Evolutionary conservation across 495 filamentous ascomycete genomes (phyloP).

Genomic region (Amorphotheca resinae): DNA sequence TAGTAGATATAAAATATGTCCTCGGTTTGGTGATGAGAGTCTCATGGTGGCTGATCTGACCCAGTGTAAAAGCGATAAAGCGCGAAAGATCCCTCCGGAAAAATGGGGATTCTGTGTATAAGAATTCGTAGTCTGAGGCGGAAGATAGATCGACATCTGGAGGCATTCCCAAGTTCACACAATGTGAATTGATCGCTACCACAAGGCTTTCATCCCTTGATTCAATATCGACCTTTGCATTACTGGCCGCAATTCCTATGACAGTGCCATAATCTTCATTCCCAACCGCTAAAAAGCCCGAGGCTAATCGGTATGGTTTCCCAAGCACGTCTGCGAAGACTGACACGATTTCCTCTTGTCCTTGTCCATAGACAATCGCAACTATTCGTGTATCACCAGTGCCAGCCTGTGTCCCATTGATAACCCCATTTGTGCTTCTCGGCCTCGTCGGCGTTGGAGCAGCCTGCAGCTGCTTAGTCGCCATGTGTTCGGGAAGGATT

Average conservation of each 20-base stretch:
- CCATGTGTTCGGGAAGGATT: slow-evolving; percentile 12
- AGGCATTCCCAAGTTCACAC: slow-evolving; percentile 54
- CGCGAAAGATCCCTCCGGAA: slow-evolving; percentile 63
- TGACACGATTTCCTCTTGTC: slow-evolving; percentile 52
- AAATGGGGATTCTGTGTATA: slow-evolving; percentile 59
- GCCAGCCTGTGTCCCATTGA: slow-evolving; percentile 20
- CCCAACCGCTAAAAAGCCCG: slow-evolving; percentile 37
- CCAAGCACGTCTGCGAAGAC: slow-evolving; percentile 57
- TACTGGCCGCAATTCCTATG: slow-evolving; percentile 41
- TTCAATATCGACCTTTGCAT: slow-evolving; percentile 39
- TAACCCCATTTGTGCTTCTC: slow-evolving; percentile 20
- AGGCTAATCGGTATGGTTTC: slow-evolving; percentile 46
- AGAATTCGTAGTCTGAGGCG: slow-evolving; percentile 67
- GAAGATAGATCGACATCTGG: slow-evolving; percentile 50
- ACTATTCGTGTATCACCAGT: slow-evolving; percentile 36
- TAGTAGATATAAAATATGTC: slow-evolving; percentile 75
- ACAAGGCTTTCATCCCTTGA: slow-evolving; percentile 36
- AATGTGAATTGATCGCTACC: slow-evolving; percentile 60
- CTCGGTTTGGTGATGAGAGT: slow-evolving; percentile 60
- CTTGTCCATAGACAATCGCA: slow-evolving; percentile 47
- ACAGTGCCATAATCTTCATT: slow-evolving; percentile 29
- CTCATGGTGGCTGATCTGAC: slow-evolving; percentile 62
- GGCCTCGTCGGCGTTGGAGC: slow-evolving; percentile 18
- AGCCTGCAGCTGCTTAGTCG: slow-evolving; percentile 21
- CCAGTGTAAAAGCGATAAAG: slow-evolving; percentile 64